Percentiles rank a stretch among this genome's conserved stretches.
phyloP scores from a whole-genome alignment of 352 stramenopile genomes.

The Globisporangium abappressorium region DNA sequence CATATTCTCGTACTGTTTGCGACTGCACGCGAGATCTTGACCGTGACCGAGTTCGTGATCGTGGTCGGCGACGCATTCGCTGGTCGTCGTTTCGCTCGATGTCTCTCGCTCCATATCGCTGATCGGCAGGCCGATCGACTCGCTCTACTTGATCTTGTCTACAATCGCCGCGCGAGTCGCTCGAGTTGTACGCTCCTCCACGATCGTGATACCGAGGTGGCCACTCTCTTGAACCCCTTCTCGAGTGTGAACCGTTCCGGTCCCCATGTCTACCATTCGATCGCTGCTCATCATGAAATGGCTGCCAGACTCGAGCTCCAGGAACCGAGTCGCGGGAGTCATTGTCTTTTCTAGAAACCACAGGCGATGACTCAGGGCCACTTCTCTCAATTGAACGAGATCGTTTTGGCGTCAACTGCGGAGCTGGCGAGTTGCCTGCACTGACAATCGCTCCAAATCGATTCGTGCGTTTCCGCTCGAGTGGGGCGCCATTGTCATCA shows the following conservation, averaged over 20 bases:
- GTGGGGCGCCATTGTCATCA: conserved; percentile 36
- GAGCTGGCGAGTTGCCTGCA: conserved; percentile 20
- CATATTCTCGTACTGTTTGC: conserved; percentile 1
- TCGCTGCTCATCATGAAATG: conserved; percentile 10
- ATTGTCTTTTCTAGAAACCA: conserved; percentile 5
- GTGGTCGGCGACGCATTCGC: not conserved
- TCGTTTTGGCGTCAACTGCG: conserved; percentile 16
- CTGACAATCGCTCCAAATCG: conserved; percentile 37
- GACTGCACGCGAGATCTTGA: conserved; percentile 4
- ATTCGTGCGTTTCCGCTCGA: conserved; percentile 36
- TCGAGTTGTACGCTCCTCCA: not conserved
- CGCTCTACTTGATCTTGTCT: conserved; percentile 4
- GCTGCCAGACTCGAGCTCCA: conserved; percentile 9
- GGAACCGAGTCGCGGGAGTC: not conserved
- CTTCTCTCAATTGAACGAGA: conserved; percentile 39
- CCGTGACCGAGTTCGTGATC: conserved; percentile 9
- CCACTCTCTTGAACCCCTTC: conserved; percentile 10
- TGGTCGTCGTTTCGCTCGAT: not conserved
- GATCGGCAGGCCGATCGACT: not conserved
- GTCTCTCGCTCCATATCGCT: conserved; percentile 3
- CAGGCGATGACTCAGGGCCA: conserved; percentile 7
- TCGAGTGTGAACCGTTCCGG: not conserved
- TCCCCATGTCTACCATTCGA: not conserved
- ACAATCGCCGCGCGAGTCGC: not conserved
- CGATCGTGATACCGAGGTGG: conserved; percentile 7